Evolutionary conservation across 2,329 filamentous ascomycete genomes (phyloP).

Genomic region (Exophiala alcalophila): DNA sequence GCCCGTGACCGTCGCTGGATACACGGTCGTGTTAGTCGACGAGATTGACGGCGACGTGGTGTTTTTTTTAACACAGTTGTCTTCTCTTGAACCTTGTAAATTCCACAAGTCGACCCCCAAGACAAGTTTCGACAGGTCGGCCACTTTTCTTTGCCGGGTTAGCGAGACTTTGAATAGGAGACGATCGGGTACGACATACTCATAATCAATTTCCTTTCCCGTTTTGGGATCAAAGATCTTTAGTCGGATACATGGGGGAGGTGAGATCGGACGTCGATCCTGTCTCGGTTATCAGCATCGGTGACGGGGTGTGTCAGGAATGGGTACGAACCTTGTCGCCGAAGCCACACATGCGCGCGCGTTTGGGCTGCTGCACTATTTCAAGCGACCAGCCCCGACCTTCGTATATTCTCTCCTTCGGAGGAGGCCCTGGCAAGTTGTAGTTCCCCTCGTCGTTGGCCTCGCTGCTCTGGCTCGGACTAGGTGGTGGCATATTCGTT

Average conservation of each 20-base stretch:
- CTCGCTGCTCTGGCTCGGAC: conserved; percentile 36
- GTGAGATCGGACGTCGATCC: conserved; percentile 94
- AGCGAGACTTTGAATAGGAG: conserved; percentile 20
- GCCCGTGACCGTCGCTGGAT: conserved; percentile 9
- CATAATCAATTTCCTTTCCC: conserved; percentile 77
- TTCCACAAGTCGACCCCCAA: conserved; percentile 69
- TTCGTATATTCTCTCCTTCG: conserved; percentile 42
- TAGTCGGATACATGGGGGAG: conserved; percentile 84
- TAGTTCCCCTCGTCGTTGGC: conserved; percentile 20
- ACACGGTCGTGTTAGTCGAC: conserved; percentile 11
- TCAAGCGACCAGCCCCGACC: conserved; percentile 59
- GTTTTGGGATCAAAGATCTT: conserved; percentile 72
- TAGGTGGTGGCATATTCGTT: conserved; percentile 35
- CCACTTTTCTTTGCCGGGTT: conserved; percentile 54
- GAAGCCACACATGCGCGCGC: conserved; percentile 97
- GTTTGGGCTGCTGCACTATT: conserved; percentile 85
- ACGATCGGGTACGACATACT: conserved; percentile 53
- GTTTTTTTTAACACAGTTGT: conserved; percentile 65
- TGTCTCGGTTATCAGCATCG: conserved; percentile 39
- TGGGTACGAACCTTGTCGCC: conserved; percentile 76
- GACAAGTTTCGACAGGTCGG: conserved; percentile 64
- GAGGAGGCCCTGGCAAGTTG: conserved; percentile 35
- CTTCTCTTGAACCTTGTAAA: conserved; percentile 58
- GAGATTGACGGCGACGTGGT: conserved; percentile 23
- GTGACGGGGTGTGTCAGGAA: background rate